Conservation (phyloP, 2,329 filamentous ascomycete genomes). For the Talaromyces rugulosus region DNA sequence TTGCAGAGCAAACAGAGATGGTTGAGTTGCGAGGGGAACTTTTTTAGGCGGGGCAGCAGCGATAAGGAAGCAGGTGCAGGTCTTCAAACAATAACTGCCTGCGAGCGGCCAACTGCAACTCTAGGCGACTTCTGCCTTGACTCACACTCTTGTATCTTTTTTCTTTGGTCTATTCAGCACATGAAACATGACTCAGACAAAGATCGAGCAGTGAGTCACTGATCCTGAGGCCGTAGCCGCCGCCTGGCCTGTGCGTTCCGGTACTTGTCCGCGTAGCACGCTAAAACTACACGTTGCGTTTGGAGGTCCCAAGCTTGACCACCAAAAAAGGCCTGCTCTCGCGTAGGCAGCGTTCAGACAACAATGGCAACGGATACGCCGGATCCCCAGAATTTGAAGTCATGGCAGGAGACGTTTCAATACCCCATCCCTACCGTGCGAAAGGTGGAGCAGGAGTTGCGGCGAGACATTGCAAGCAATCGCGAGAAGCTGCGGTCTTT, state of each 20-base stretch:
- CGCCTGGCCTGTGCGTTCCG: constrained; percentile 12
- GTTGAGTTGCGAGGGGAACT: not conserved
- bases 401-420: constrained; percentile 66
- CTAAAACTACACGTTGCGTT: not conserved
- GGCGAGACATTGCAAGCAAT: constrained; percentile 58
- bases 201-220: not conserved
- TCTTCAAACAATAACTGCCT: not conserved
- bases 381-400: constrained; percentile 53
- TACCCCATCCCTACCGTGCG: constrained; percentile 60
- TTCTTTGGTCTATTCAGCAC: not conserved
- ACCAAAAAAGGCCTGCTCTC: not conserved
- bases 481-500: constrained; percentile 62
- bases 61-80: not conserved
- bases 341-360: constrained; percentile 4
- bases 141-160: not conserved
- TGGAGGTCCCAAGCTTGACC: not conserved
- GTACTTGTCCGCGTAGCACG: not conserved
- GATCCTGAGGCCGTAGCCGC: constrained; percentile 1
- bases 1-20: not conserved
- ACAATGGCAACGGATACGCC: constrained; percentile 54
- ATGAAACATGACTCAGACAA: not conserved
- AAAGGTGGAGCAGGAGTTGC: constrained; percentile 61
- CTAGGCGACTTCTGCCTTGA: not conserved
- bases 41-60: not conserved
- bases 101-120: not conserved